Percentiles rank a stretch among this genome's conserved stretches.
Conservation (phyloP, 2,329 filamentous ascomycete species). For the Teratosphaeria gauchensis region DNA sequence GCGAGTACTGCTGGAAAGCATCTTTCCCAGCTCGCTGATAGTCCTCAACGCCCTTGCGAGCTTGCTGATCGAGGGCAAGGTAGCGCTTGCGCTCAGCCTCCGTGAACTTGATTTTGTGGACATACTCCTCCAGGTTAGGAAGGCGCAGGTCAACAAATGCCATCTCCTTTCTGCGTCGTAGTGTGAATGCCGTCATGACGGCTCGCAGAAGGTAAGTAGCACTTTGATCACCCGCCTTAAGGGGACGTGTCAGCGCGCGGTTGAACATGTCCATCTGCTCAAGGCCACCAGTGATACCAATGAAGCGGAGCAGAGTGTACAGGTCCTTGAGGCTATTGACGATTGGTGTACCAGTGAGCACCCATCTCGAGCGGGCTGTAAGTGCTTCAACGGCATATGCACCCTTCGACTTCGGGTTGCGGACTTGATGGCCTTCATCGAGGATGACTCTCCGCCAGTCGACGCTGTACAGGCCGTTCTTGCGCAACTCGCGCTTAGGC, state of each 20-base stretch:
- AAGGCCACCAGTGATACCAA: slow-evolving; percentile 65
- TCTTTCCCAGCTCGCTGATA: slow-evolving; percentile 12
- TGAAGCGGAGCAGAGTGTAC: slow-evolving; percentile 60
- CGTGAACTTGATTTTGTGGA: slow-evolving; percentile 65
- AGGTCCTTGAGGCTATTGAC: slow-evolving; percentile 19
- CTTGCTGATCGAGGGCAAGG: slow-evolving; percentile 63
- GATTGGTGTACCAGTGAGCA: slow-evolving; percentile 55
- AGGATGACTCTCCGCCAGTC: slow-evolving; percentile 72
- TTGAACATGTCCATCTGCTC: slow-evolving; percentile 61
- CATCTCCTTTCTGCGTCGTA: slow-evolving; percentile 82
- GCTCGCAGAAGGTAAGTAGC: slow-evolving; percentile 56
- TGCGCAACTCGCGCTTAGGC: slow-evolving; percentile 21
- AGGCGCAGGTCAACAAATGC: slow-evolving; percentile 72
- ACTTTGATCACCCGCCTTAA: slow-evolving; percentile 51
- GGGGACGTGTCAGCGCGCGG: slow-evolving; percentile 54
- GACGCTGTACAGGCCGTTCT: slow-evolving; percentile 50
- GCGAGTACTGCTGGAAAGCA: slow-evolving; percentile 51
- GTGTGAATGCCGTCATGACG: slow-evolving; percentile 69
- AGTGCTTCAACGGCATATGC: slow-evolving; percentile 59
- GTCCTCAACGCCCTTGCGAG: slow-evolving; percentile 52
- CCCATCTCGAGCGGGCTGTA: slow-evolving; percentile 65
- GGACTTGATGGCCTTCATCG: slow-evolving; percentile 75
- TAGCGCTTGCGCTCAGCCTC: slow-evolving; percentile 69
- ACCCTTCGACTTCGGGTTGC: slow-evolving; percentile 65
- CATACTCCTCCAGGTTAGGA: slow-evolving; percentile 65